Evolutionary conservation across 2,329 filamentous ascomycete genomes (phyloP).

Genomic region (Verticillium isaacii): DNA sequence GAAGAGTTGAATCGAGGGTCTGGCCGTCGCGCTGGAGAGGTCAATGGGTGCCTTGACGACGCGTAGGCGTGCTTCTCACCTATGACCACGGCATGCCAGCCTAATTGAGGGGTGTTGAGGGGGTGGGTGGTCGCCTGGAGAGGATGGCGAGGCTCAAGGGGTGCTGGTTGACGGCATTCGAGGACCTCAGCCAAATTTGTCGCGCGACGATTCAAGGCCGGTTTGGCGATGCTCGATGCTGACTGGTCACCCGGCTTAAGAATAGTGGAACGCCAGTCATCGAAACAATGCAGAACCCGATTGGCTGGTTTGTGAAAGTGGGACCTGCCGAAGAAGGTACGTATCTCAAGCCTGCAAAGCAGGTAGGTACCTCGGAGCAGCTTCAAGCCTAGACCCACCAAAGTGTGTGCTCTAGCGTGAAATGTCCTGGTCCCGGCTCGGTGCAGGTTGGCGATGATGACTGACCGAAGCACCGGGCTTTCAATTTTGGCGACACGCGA

Average conservation of each 20-base stretch:
- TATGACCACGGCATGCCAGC: slow-evolving; percentile 13
- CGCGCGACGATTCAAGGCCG: neutral
- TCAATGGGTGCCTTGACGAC: neutral
- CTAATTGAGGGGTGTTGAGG: neutral
- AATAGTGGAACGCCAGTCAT: neutral
- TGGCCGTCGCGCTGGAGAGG: neutral
- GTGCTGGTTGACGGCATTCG: neutral
- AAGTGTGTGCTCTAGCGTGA: neutral
- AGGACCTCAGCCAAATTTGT: neutral
- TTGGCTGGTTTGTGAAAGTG: neutral
- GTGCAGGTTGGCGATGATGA: neutral
- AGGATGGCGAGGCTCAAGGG: slow-evolving; percentile 2
- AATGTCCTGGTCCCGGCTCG: neutral
- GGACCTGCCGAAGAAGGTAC: too few species aligned
- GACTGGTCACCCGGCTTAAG: neutral
- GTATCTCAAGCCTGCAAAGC: neutral
- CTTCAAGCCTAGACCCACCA: neutral
- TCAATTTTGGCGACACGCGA: neutral
- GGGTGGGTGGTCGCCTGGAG: neutral
- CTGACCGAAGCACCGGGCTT: neutral
- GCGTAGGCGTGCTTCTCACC: slow-evolving; percentile 2
- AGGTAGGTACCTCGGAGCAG: neutral
- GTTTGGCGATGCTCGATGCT: neutral
- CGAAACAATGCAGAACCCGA: neutral
- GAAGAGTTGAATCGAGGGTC: neutral